These are phyloP conservation scores for Salix caprea DNA, from an alignment of 345 rosid genomes.

Conservation along the genomic window DNA sequence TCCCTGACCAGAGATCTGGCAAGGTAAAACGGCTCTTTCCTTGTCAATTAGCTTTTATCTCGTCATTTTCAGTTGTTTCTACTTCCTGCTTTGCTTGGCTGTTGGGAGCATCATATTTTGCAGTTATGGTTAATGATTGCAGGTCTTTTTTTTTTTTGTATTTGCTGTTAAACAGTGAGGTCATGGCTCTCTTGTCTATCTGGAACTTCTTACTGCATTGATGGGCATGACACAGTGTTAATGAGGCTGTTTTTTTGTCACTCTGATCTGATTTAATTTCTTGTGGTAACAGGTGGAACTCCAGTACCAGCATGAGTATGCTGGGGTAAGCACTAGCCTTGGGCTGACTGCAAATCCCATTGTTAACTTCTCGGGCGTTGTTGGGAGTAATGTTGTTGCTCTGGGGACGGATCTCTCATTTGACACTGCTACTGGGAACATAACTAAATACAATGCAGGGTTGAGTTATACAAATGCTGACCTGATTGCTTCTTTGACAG, in stretches of 20 bases:
- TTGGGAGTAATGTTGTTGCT: constrained; percentile 56
- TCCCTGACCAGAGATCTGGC: constrained; percentile 95
- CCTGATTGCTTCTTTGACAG: constrained; percentile 64
- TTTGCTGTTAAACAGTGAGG: background rate
- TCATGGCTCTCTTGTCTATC: background rate
- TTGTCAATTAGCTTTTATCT: background rate
- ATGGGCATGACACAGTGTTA: background rate
- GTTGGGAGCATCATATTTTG: background rate
- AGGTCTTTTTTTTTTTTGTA: background rate
- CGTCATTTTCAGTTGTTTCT: background rate
- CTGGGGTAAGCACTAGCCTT: constrained; percentile 78
- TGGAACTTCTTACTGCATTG: background rate
- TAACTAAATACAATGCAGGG: constrained; percentile 75
- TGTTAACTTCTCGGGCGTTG: constrained; percentile 84
- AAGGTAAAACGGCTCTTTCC: constrained; percentile 43
- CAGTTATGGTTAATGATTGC: background rate
- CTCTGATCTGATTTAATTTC: constrained; percentile 7
- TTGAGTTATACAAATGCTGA: constrained; percentile 60
- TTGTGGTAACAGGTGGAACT: constrained; percentile 60
- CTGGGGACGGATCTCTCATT: constrained; percentile 89
- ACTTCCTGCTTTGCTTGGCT: background rate
- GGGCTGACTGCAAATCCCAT: constrained; percentile 80
- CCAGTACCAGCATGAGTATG: constrained; percentile 84
- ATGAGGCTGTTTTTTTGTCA: background rate
- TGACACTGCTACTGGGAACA: constrained; percentile 68